Evolutionary conservation across 768 basidiomycete species (phyloP), one percentile per base, ranked within the genome.

Genomic region (Mycena sanguinolenta): DNA sequence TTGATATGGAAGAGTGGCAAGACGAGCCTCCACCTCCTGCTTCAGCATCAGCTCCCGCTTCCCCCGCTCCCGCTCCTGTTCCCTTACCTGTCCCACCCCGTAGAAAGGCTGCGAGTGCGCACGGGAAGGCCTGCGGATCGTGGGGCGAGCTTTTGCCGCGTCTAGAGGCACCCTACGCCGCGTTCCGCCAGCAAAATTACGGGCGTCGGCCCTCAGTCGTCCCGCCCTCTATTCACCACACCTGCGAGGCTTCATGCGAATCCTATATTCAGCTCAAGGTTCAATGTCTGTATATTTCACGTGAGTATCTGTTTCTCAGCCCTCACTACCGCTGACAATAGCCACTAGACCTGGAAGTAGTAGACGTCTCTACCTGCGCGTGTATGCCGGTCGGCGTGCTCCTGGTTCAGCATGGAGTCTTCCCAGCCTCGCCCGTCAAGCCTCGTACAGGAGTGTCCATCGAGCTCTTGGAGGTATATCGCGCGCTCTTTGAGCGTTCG

Each of bases 401-500:
- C 0, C 72, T 75, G 12, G 67, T 75, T 8, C n/a, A 39, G 10
- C 8, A 71, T 39, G 74, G 74, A 3, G 46, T 75, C 17, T 77
- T 77, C 30, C 76, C 76, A 0, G 55, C 67, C 2, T 69, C 75
- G 0, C 76, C 76, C 12, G 34, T 55, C 28, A 17, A 63, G 16
- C 75, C 75, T 17, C 52, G 55, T 0, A 65, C 67, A 17, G 73
- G 63, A 0, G 54, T 74, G 66, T 74, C 75, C 0, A 72, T 72
- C 12, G 63, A 74, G 21, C 57, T 77, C 1, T 58, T 77, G 1
- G 67, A 74, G 0, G 58, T 75, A 16, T 77, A 77, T 50, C 61
- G 55, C 2, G 75, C 78, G 2, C 67, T 83, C 1, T 84, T 84
- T 49, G 78, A 84, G 63, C 69, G 75, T 0, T 82, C 83, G 0